Base-by-base conservation (phyloP, 1,284 basidiomycete species). In the Mycena sp. region DNA sequence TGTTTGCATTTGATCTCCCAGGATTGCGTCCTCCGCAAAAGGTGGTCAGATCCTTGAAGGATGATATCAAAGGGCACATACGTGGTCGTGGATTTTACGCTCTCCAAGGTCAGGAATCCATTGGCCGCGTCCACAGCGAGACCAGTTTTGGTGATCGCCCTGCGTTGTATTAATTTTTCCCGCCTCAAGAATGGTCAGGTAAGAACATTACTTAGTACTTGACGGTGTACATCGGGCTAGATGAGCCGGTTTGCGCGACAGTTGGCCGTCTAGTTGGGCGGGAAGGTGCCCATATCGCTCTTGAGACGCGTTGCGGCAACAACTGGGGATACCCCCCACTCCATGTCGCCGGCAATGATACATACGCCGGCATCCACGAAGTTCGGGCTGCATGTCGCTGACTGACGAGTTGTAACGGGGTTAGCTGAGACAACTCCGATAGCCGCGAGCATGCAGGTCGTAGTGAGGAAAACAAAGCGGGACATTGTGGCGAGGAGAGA, bases 171-270 rank as follows among this genome's bases (percentile, higher is more conserved):
- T 2, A 50, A 17, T 37, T n/a, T n/a, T n/a, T n/a, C n/a, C n/a
- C n/a, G n/a, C n/a, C n/a, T n/a, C n/a, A n/a, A n/a, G n/a, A n/a
- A n/a, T n/a, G n/a, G n/a, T n/a, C n/a, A n/a, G n/a, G n/a, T n/a
- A n/a, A 28, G 14, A 7, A 32, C 32, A 35, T 14, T 35, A 35
- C 32, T 35, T 35, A 35, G 32, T 23, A 62, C 60, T 62, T 62
- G 45, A 62, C 23, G 30, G 43, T 50, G 53, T 62, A 62, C 3
- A 40, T 54, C 17, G 60, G 37, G 52, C 56, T 51, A 35, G 55
- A 35, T 28, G 64, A 61, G 17, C 64, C 64, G 6, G 64, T 65
- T 26, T 65, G 64, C 28, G 30, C 61, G 59, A 59, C 59, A 61
- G 32, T 61, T 37, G 30, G 58, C 51, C 28, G 54, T 53, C 17